phyloP scores from a whole-genome alignment of 345 rosid species.

The Melaleuca quinquenervia region DNA sequence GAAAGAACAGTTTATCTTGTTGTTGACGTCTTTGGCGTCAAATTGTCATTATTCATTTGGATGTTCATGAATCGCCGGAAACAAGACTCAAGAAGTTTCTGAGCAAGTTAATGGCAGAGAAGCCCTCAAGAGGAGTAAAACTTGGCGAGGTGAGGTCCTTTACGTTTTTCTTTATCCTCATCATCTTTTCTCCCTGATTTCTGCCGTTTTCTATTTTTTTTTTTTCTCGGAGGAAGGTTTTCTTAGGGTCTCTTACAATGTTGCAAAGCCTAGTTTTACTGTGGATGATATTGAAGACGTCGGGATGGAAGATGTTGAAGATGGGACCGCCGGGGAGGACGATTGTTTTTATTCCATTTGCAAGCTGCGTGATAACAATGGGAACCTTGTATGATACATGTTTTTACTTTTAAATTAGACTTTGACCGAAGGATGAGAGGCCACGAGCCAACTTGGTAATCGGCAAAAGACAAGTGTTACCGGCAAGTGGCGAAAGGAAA shows the following conservation, averaged over 20 bases:
- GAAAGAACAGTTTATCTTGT: too few species aligned
- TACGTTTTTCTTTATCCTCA: neutral
- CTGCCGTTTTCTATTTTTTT: neutral
- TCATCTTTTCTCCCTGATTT: neutral
- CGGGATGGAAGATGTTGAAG: conserved; percentile 20
- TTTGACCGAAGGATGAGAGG: too few species aligned
- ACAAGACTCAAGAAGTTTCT: conserved; percentile 41
- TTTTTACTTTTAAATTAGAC: too few species aligned
- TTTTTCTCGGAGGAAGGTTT: conserved; percentile 3
- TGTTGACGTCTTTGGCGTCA: neutral
- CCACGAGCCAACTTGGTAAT: too few species aligned
- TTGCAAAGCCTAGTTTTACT: conserved; percentile 30
- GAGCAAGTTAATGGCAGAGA: conserved; percentile 43
- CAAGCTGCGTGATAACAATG: too few species aligned
- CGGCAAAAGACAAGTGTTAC: too few species aligned
- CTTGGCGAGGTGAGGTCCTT: conserved; percentile 41
- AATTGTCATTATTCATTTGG: neutral
- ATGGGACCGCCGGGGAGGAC: conserved; percentile 28
- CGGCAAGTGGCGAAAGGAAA: too few species aligned
- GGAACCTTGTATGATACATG: too few species aligned
- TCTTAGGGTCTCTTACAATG: conserved; percentile 31
- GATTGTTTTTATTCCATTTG: conserved; percentile 41
- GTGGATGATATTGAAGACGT: conserved; percentile 44
- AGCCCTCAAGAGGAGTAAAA: conserved; percentile 37
- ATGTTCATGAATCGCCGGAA: too few species aligned